Evolutionary conservation across 2,329 filamentous ascomycete genomes (phyloP), one percentile per base, ranked within the genome.

Genomic region (Keithomyces neogunnii): DNA sequence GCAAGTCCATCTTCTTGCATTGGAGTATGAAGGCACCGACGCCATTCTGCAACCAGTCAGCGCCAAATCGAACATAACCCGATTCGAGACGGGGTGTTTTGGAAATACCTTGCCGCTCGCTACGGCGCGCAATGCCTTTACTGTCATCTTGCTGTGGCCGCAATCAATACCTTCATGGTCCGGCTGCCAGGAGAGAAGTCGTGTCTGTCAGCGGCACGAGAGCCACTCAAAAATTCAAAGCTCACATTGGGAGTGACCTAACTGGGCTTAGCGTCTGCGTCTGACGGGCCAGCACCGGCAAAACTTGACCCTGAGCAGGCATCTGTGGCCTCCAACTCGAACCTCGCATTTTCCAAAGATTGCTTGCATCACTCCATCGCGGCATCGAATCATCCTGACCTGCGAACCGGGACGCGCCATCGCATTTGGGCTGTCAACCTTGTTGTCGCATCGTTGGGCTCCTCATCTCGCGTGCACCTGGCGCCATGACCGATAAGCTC

Each of bases 1-100:
- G 88, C 66, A 99, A 89, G 69, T 96, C 89, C 69, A 99, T 77
- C 66, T 86, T 88, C 77, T 89, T 95, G 83, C 93, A 99, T 76
- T 96, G 92, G 53, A 96, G 82, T 71, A 99, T 89, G 76, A 97
- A 97, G 67, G 91, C 88, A 63, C 92, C 92, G 60, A 97, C 79
- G 78, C 93, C 93, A 75, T 99, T 97, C 91, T 97, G 35, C 5
- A 44, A 3, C 35, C 30, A 43, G 54, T 62, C 46, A 61, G 64
- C 51, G 5, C 43, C 39, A 5, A 19, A n/a, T 29, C 6, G 30
- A 30, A 44, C 10, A 28, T 30, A 3, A 30, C 10, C 11, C 1
- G 40, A 29, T 9, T 5, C 26, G 8, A 29, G 26, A 26, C 9
- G 8, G 30, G 4, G 2, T 35, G 30, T 11, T 13, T 28, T 28